phyloP scores from a whole-genome alignment of 805 yeast genomes.

The Pichia cabralensis region DNA sequence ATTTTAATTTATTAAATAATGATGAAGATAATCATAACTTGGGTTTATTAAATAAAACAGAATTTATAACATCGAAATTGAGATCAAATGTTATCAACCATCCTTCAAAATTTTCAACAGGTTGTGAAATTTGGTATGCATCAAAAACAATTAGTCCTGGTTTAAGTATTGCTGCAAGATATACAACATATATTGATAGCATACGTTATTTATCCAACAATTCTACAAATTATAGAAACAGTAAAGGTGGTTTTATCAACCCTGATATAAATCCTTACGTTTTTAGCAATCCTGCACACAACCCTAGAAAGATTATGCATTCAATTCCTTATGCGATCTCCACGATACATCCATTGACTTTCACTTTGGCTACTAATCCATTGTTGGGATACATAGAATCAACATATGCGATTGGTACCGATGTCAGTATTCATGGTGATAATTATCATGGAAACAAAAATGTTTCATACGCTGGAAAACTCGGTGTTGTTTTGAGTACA shows the following conservation, averaged over 20 bases:
- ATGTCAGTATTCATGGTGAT: conserved; percentile 24
- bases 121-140: conserved; percentile 87
- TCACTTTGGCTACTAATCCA: conserved; percentile 83
- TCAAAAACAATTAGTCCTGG: conserved; percentile 82
- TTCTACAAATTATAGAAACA: too few species aligned
- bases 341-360: conserved; percentile 55
- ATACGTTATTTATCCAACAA: conserved; percentile 6
- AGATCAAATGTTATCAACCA: conserved; percentile 7
- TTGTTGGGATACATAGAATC: conserved; percentile 82
- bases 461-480: conserved; percentile 1
- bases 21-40: too few species aligned
- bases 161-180: conserved; percentile 72
- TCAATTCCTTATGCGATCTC: conserved; percentile 8
- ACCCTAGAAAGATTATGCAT: neutral
- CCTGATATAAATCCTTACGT: conserved; percentile 1
- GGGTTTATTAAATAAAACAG: neutral
- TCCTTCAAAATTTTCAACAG: conserved; percentile 49
- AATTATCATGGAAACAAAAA: neutral
- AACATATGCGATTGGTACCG: conserved; percentile 77
- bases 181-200: conserved; percentile 49
- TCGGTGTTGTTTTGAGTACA: conserved; percentile 52
- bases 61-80: conserved; percentile 2
- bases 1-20: conserved; percentile 33
- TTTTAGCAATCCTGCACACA: neutral
- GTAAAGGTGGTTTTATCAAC: neutral